Evolutionary conservation across 2,329 filamentous ascomycete species (phyloP).

Genomic region (Didymella glomerata): DNA sequence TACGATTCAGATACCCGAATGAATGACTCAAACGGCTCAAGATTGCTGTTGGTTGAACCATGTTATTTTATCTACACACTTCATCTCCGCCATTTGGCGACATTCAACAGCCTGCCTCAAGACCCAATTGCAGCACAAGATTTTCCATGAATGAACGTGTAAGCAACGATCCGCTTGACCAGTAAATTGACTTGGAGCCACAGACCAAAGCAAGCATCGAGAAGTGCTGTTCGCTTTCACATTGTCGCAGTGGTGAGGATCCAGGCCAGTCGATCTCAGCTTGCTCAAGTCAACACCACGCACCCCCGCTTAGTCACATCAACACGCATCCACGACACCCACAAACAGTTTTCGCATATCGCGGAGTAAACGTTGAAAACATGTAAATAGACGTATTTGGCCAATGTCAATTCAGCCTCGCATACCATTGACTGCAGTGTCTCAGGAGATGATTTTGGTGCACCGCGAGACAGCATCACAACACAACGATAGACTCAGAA

Average conservation of each 20-base stretch:
- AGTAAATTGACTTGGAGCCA: neutral
- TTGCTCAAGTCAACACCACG: constrained; percentile 11
- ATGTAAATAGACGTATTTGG: neutral
- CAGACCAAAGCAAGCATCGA: neutral
- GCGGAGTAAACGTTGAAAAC: neutral
- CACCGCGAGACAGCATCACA: neutral
- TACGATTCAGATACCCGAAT: constrained; percentile 7
- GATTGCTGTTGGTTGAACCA: neutral
- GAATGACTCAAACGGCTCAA: neutral
- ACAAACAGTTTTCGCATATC: neutral
- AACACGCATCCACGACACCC: neutral
- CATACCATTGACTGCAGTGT: neutral
- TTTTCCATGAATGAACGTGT: neutral
- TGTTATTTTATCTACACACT: neutral
- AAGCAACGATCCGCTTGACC: neutral
- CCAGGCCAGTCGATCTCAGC: neutral
- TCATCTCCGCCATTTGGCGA: neutral
- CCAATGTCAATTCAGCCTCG: neutral
- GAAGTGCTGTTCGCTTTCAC: neutral
- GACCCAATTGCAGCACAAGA: too few species aligned
- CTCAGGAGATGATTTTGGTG: neutral
- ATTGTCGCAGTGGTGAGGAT: neutral
- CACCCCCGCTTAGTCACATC: constrained; percentile 13
- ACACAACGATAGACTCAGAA: too few species aligned
- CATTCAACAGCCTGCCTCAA: neutral